Evolutionary conservation across 371 early-diverging fungal species (phyloP).

Genomic region (Edhazardia aedis): DNA sequence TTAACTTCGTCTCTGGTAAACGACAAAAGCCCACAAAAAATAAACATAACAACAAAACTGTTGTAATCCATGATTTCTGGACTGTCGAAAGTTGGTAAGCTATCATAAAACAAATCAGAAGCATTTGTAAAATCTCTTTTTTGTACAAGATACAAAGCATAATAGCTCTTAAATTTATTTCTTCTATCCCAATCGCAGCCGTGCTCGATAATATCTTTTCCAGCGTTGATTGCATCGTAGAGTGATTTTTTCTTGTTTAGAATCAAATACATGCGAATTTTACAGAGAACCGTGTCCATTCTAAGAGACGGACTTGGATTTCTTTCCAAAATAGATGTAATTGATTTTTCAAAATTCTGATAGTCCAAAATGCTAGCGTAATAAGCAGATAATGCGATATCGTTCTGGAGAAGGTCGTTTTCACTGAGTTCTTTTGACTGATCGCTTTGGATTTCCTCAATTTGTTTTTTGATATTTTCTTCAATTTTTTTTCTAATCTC

Average conservation of each 20-base stretch:
- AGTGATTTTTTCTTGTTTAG: slow-evolving; percentile 11
- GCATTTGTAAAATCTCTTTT: slow-evolving; percentile 20
- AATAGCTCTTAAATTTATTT: slow-evolving; percentile 46
- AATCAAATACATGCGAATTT: slow-evolving; percentile 33
- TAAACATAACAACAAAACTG: slow-evolving; percentile 28
- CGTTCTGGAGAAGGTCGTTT: too few species aligned
- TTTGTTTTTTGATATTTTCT: too few species aligned
- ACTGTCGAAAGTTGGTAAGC: slow-evolving; percentile 43
- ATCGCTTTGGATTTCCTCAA: too few species aligned
- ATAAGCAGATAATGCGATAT: too few species aligned
- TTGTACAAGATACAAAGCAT: slow-evolving; percentile 28
- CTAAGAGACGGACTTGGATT: slow-evolving; percentile 13
- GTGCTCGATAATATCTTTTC: slow-evolving; percentile 18
- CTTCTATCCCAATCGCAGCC: slow-evolving; percentile 47
- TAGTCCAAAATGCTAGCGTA: too few species aligned
- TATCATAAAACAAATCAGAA: slow-evolving; percentile 27
- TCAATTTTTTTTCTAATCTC: too few species aligned
- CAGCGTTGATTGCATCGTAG: slow-evolving; percentile 5
- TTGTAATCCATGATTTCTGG: slow-evolving; percentile 33
- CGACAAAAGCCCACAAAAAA: slow-evolving; percentile 32
- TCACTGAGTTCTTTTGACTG: too few species aligned
- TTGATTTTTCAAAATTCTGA: too few species aligned
- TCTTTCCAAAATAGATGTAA: too few species aligned
- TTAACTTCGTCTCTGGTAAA: slow-evolving; percentile 29
- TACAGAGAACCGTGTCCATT: slow-evolving; percentile 31